These are phyloP conservation scores for Ploettnerulaceae sp. DNA, from an alignment of 2,329 filamentous ascomycete genomes.

Conservation along the genomic window DNA sequence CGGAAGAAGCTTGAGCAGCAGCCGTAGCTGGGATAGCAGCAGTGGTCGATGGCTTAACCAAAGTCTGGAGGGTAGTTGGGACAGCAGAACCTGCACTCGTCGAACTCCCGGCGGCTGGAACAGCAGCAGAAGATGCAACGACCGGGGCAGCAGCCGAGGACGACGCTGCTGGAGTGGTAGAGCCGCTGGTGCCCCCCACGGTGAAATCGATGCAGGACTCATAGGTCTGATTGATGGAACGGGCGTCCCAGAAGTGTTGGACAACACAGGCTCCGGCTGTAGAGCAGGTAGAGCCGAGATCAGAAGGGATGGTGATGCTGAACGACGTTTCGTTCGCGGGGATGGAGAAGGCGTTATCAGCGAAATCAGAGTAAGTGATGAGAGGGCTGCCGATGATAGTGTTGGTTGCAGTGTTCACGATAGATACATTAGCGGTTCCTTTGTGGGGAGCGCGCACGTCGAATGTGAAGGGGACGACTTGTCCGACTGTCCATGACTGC, in stretches of 20 bases:
- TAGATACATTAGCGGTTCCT: slow-evolving; percentile 50
- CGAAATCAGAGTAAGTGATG: slow-evolving; percentile 46
- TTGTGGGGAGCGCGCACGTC: slow-evolving; percentile 46
- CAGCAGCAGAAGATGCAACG: background rate
- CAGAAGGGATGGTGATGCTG: slow-evolving; percentile 48
- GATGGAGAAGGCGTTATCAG: slow-evolving; percentile 40
- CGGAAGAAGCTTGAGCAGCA: background rate
- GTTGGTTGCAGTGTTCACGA: slow-evolving; percentile 47
- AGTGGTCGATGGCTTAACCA: background rate
- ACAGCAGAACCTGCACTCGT: background rate
- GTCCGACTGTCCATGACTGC: slow-evolving; percentile 41
- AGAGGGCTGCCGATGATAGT: slow-evolving; percentile 44
- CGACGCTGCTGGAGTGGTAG: background rate
- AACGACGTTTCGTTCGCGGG: slow-evolving; percentile 44
- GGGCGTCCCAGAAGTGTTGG: slow-evolving; percentile 51
- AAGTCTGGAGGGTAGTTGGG: slow-evolving; percentile 5
- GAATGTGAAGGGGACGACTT: slow-evolving; percentile 41
- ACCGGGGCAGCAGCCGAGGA: slow-evolving; percentile 3
- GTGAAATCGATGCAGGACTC: slow-evolving; percentile 51
- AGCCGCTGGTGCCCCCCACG: slow-evolving; percentile 14
- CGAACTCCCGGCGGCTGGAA: background rate
- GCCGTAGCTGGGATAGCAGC: background rate
- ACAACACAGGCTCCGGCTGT: slow-evolving; percentile 36
- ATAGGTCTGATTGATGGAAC: slow-evolving; percentile 49
- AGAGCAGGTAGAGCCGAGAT: slow-evolving; percentile 37